phyloP scores from a whole-genome alignment of 164 flowering plant genomes.

The Magnolia changhungtana region DNA sequence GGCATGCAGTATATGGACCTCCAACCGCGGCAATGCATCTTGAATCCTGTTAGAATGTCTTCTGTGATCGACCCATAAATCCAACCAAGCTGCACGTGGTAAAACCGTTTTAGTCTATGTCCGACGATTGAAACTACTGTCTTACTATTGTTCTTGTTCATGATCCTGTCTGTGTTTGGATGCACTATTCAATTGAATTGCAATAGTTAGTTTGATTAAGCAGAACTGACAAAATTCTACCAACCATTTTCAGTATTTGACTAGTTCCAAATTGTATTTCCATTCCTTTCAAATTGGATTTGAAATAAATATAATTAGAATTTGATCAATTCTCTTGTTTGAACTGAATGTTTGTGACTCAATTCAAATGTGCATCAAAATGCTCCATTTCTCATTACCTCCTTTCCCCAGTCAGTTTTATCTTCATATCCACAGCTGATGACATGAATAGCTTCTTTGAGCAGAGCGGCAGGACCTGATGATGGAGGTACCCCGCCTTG shows the following conservation, averaged over 20 bases:
- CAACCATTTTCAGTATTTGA: not conserved
- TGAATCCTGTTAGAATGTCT: conserved; percentile 83
- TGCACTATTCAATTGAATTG: not conserved
- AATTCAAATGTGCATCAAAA: not conserved
- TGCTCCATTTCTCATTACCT: conserved; percentile 42
- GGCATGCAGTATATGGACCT: conserved; percentile 93
- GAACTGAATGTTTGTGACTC: not conserved
- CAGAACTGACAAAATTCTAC: too few species aligned
- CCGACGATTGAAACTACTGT: too few species aligned
- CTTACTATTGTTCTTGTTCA: not conserved
- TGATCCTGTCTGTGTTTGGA: not conserved
- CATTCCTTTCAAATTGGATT: too few species aligned
- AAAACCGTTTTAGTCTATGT: not conserved
- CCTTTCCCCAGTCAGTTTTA: conserved; percentile 88
- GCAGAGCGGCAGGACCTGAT: conserved; percentile 84
- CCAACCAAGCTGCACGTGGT: conserved; percentile 73
- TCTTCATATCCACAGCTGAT: conserved; percentile 97
- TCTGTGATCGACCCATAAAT: conserved; percentile 88
- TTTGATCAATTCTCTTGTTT: too few species aligned
- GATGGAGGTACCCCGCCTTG: conserved; percentile 94
- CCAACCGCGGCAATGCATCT: conserved; percentile 96
- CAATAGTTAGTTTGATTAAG: not conserved
- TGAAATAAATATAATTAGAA: too few species aligned
- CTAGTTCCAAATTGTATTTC: too few species aligned
- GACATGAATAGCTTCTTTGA: conserved; percentile 95